Percentiles rank a stretch among this genome's conserved stretches.
Conservation (phyloP, 2,329 filamentous ascomycete species). For the Pestalotiopsis sp. region DNA sequence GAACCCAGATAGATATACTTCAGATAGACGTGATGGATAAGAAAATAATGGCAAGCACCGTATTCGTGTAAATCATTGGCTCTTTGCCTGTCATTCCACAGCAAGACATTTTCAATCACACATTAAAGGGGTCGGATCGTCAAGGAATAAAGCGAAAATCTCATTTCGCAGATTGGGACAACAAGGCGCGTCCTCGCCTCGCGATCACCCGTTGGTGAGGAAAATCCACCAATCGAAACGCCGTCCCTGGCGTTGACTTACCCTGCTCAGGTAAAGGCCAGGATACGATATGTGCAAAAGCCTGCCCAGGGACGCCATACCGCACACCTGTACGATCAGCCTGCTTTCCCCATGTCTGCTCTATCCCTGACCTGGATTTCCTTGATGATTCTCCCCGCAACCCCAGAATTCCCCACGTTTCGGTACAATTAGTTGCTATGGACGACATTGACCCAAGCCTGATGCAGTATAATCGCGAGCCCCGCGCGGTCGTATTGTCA, state of each 20-base stretch:
- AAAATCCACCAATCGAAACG: slow-evolving; percentile 1
- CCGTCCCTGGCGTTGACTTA: not conserved
- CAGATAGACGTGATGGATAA: too few relatives aligned
- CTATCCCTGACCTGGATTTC: not conserved
- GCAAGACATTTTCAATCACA: not conserved
- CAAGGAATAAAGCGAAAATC: not conserved
- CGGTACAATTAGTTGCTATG: not conserved
- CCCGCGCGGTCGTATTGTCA: not conserved
- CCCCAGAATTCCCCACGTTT: not conserved
- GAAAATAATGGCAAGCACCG: too few relatives aligned
- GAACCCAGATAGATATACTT: too few relatives aligned
- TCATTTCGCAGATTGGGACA: not conserved
- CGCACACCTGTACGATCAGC: not conserved
- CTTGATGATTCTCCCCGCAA: not conserved
- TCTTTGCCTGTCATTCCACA: too few relatives aligned
- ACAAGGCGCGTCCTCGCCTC: not conserved
- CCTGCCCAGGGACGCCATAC: not conserved
- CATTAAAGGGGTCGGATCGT: not conserved
- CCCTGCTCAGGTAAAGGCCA: not conserved
- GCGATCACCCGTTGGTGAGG: not conserved
- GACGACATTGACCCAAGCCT: not conserved
- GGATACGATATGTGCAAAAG: not conserved
- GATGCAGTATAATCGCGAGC: not conserved
- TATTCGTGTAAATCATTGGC: too few relatives aligned
- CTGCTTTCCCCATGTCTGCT: not conserved